A percentile compares a stretch with the other conserved stretches of the same genome.
These are phyloP conservation scores for Acanthamoeba lenticulata DNA, from an alignment of 208 protist genomes.

Conservation along the genomic window DNA sequence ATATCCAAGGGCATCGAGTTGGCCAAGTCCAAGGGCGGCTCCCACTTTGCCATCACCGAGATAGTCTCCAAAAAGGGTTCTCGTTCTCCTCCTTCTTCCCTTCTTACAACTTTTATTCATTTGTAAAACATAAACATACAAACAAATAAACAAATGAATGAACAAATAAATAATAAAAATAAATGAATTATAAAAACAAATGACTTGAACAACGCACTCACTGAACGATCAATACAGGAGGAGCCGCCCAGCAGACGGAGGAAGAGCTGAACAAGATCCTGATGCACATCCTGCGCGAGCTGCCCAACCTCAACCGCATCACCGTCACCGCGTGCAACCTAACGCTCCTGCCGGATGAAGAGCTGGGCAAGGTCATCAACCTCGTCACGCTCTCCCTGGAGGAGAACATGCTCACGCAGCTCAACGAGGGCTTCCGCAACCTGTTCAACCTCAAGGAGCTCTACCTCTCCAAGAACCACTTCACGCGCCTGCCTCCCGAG, in stretches of 20 bases:
- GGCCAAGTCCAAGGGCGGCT: constrained; percentile 62
- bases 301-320: constrained; percentile 62
- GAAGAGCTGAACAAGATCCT: constrained; percentile 64
- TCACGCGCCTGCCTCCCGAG: constrained; percentile 44
- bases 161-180: background rate
- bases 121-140: no score
- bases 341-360: background rate
- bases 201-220: background rate
- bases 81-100: background rate
- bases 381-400: constrained; percentile 56
- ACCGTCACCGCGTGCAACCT: constrained; percentile 54
- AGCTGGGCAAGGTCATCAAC: constrained; percentile 46
- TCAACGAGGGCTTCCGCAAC: constrained; percentile 47
- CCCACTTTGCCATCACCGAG: constrained; percentile 65
- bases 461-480: constrained; percentile 68
- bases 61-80: constrained; percentile 34
- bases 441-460: constrained; percentile 68
- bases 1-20: constrained; percentile 65
- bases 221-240: background rate
- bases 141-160: no score
- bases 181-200: background rate
- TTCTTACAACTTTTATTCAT: background rate
- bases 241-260: constrained; percentile 38
- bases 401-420: constrained; percentile 65
- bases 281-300: constrained; percentile 24